A percentile compares a stretch with the other conserved stretches of the same genome.
Conservation (phyloP, 257 asterid species). For the Henckelia pumila region DNA sequence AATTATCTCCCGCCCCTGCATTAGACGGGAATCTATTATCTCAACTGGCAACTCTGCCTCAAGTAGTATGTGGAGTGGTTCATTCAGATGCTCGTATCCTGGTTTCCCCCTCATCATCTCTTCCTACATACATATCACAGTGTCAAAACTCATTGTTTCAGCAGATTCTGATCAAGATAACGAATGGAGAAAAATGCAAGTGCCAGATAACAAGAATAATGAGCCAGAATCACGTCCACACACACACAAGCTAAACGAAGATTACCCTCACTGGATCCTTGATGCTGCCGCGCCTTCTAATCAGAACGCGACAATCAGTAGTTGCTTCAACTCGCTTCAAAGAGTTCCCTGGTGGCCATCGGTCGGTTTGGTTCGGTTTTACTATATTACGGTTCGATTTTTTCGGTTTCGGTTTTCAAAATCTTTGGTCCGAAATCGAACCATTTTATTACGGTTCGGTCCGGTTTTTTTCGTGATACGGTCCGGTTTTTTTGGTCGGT, state of each 20-base stretch:
- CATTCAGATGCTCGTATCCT: conserved; percentile 94
- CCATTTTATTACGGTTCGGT: too few species aligned
- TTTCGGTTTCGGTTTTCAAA: too few species aligned
- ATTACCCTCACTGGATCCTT: conserved; percentile 90
- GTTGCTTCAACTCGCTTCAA: conserved; percentile 92
- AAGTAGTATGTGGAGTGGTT: conserved; percentile 89
- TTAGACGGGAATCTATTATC: conserved; percentile 80
- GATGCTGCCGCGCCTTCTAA: conserved; percentile 97
- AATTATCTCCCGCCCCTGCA: conserved; percentile 90
- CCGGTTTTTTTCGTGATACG: too few species aligned
- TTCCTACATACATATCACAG: conserved; percentile 57
- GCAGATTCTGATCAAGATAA: neutral
- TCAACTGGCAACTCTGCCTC: conserved; percentile 98
- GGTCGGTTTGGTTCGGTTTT: too few species aligned
- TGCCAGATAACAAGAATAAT: neutral
- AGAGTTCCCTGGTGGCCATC: too few species aligned
- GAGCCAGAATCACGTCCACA: neutral
- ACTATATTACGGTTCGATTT: too few species aligned
- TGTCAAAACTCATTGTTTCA: conserved; percentile 5
- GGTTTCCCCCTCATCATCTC: conserved; percentile 99
- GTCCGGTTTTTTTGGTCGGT: too few species aligned
- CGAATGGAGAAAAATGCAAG: neutral
- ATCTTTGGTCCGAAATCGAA: too few species aligned
- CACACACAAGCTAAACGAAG: neutral
- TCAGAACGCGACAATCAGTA: conserved; percentile 96